A percentile compares a stretch with the other conserved stretches of the same genome.
phyloP scores from a whole-genome alignment of 495 filamentous ascomycete genomes.

The Melanomma pulvis-pyrius region DNA sequence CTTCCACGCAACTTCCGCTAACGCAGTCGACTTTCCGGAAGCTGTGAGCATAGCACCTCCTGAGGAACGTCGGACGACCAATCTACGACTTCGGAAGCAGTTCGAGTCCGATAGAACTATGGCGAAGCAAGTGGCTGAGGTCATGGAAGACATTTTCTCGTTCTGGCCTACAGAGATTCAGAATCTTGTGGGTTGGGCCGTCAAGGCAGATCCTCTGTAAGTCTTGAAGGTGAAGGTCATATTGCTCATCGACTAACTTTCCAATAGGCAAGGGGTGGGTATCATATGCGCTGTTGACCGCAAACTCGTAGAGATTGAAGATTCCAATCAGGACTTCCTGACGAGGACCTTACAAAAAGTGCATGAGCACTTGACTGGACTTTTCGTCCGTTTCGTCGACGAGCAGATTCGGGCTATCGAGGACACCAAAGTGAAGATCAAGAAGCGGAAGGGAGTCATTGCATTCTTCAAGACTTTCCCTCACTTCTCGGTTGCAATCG shows the following conservation, averaged over 20 bases:
- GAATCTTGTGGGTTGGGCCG: conserved; percentile 79
- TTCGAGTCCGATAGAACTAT: conserved; percentile 84
- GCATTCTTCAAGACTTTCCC: conserved; percentile 93
- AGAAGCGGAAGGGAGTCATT: conserved; percentile 96
- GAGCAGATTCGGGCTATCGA: conserved; percentile 94
- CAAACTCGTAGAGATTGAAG: conserved; percentile 73
- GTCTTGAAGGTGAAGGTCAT: conserved; percentile 41
- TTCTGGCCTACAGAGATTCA: conserved; percentile 81
- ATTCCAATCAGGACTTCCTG: conserved; percentile 90
- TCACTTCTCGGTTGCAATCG: conserved; percentile 74
- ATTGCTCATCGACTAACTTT: background rate
- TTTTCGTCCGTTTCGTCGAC: conserved; percentile 88
- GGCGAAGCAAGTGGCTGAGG: conserved; percentile 73
- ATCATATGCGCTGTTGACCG: conserved; percentile 79
- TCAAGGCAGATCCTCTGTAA: conserved; percentile 78
- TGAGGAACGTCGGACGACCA: conserved; percentile 65
- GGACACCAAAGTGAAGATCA: conserved; percentile 98
- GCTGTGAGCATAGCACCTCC: conserved; percentile 67
- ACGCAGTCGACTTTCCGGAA: conserved; percentile 78
- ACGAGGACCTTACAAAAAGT: conserved; percentile 76
- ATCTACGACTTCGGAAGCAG: conserved; percentile 69
- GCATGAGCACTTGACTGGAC: conserved; percentile 70
- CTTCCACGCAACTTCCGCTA: conserved; percentile 82
- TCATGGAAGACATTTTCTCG: conserved; percentile 85
- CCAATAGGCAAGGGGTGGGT: conserved; percentile 78